These are phyloP conservation scores for Malania oleifera DNA, from an alignment of 164 flowering plant species.

Conservation along the genomic window DNA sequence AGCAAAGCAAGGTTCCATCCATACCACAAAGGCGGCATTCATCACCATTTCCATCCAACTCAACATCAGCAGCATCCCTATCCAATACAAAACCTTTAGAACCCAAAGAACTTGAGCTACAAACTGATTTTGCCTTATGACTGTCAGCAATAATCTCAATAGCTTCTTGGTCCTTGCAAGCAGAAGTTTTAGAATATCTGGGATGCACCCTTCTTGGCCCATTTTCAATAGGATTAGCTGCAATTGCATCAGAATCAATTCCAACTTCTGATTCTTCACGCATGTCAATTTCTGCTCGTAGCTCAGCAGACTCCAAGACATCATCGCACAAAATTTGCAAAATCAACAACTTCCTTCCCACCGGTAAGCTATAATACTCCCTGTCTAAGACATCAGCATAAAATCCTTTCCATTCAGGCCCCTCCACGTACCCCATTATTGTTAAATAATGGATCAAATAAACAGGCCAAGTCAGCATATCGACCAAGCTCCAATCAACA, in stretches of 20 bases:
- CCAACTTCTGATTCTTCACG: slow-evolving; percentile 70
- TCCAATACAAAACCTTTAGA: slow-evolving; percentile 21
- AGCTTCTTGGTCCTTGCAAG: slow-evolving; percentile 46
- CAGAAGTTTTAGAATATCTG: slow-evolving; percentile 61
- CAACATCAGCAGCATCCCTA: slow-evolving; percentile 30
- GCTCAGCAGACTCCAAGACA: slow-evolving; percentile 58
- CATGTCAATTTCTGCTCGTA: slow-evolving; percentile 74
- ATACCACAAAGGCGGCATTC: slow-evolving; percentile 96
- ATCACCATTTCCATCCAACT: slow-evolving; percentile 69
- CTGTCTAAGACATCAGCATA: slow-evolving; percentile 39
- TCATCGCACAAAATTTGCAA: slow-evolving; percentile 89
- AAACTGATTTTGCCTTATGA: slow-evolving; percentile 18
- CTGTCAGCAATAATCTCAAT: slow-evolving; percentile 30
- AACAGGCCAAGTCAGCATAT: slow-evolving; percentile 85
- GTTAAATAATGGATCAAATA: slow-evolving; percentile 61
- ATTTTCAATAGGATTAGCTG: slow-evolving; percentile 24
- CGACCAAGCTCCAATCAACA: slow-evolving; percentile 87
- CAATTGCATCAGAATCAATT: slow-evolving; percentile 36
- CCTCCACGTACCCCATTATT: slow-evolving; percentile 53
- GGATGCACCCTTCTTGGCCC: slow-evolving; percentile 76
- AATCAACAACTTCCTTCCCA: slow-evolving; percentile 50
- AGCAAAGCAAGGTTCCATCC: slow-evolving; percentile 93
- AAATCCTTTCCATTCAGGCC: slow-evolving; percentile 57
- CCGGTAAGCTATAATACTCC: slow-evolving; percentile 69
- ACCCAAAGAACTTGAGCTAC: slow-evolving; percentile 18